These are phyloP conservation scores for Limnomonas spitsbergensis DNA, from an alignment of 139 green algal species.

Conservation along the genomic window DNA sequence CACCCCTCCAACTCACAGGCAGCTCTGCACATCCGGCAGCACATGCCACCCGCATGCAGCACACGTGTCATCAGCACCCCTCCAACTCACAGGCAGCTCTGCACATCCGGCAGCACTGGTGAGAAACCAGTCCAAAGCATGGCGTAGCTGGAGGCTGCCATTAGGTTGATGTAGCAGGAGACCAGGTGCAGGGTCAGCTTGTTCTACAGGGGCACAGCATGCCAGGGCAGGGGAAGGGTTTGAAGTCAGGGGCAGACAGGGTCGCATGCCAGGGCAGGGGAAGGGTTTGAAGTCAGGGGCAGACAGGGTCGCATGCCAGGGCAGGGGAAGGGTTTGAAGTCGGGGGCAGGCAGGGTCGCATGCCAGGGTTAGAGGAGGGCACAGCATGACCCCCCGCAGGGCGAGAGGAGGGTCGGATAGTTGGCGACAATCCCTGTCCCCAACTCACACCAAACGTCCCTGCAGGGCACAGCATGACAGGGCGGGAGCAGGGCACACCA, in stretches of 20 bases:
- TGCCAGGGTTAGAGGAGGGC: not conserved
- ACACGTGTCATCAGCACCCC: no score
- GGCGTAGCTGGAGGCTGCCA: slow-evolving; percentile 28
- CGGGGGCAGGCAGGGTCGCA: not conserved
- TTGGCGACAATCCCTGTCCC: no score
- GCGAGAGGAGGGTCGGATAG: no score
- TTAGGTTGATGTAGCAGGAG: slow-evolving; percentile 38
- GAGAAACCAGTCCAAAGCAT: slow-evolving; percentile 42
- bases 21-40: slow-evolving; percentile 26
- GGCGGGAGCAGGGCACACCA: no score
- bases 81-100: slow-evolving; percentile 33
- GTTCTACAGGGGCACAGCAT: not conserved
- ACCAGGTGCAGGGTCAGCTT: slow-evolving; percentile 35
- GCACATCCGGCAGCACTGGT: slow-evolving; percentile 30
- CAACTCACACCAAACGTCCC: no score
- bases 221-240: not conserved
- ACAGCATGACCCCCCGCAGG: no score
- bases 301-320: not conserved
- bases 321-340: not conserved
- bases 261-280: not conserved
- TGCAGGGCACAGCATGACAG: no score
- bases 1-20: no score
- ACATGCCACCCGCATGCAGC: no score
- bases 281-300: not conserved
- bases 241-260: not conserved